Conservation (phyloP, 768 basidiomycete genomes). For the Gloeostereum incarnatum region DNA sequence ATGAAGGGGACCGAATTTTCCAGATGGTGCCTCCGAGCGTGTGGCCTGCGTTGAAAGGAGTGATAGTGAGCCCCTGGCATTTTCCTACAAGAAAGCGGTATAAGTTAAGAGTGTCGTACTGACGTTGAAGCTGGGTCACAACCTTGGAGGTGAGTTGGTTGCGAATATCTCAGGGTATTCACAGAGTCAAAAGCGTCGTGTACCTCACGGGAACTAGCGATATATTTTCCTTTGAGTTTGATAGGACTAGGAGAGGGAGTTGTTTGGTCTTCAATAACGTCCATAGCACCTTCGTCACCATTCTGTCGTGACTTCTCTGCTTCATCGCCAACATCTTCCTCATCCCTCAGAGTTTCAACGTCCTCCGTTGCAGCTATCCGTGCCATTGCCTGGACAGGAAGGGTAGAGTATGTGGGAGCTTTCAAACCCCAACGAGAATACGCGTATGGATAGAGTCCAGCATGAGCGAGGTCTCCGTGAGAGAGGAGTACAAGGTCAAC, state of each 20-base stretch:
- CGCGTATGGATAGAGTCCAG: conserved; percentile 91
- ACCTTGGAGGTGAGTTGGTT: conserved; percentile 91
- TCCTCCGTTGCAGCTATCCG: conserved; percentile 88
- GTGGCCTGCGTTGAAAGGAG: conserved; percentile 92
- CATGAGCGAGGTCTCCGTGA: conserved; percentile 84
- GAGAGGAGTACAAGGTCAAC: conserved; percentile 90
- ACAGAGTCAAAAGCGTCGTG: conserved; percentile 89
- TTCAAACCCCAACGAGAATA: conserved; percentile 79
- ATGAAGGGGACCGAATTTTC: conserved; percentile 97
- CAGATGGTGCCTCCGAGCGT: conserved; percentile 95
- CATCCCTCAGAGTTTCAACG: conserved; percentile 69
- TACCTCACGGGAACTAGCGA: conserved; percentile 77
- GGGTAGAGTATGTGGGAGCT: conserved; percentile 88
- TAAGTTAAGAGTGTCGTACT: conserved; percentile 5
- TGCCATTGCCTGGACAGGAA: conserved; percentile 95
- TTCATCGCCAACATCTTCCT: conserved; percentile 56
- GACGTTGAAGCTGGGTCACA: conserved; percentile 24
- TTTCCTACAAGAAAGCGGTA: conserved; percentile 44
- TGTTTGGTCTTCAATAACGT: conserved; percentile 16
- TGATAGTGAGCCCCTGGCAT: conserved; percentile 88
- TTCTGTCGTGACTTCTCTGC: conserved; percentile 15
- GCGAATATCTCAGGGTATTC: conserved; percentile 89
- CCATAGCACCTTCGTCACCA: conserved; percentile 15
- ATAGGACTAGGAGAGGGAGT: conserved; percentile 16
- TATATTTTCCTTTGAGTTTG: conserved; percentile 41